Percentiles rank a stretch among this genome's conserved stretches.
These are phyloP conservation scores for Pythium brassicae DNA, from an alignment of 352 stramenopile species.

Conservation along the genomic window DNA sequence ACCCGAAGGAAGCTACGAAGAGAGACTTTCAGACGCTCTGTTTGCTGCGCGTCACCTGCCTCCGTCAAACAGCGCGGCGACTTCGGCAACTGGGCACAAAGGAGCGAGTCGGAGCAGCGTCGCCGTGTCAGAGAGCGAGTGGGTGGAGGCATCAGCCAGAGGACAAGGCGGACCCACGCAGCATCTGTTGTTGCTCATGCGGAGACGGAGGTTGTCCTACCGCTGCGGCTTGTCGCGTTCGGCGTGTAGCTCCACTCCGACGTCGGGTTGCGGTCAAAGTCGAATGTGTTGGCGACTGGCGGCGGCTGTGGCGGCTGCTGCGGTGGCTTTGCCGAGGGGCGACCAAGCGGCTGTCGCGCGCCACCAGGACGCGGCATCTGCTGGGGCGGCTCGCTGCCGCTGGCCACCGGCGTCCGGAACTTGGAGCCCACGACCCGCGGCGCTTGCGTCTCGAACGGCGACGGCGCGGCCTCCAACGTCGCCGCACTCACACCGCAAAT, in stretches of 20 bases:
- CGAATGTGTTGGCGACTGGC: slow-evolving; percentile 19
- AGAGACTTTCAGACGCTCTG: too few relatives aligned
- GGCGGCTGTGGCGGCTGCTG: slow-evolving; percentile 1
- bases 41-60: too few relatives aligned
- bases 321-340: not conserved
- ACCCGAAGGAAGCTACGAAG: too few relatives aligned
- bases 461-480: not conserved
- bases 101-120: too few relatives aligned
- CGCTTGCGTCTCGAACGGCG: not conserved
- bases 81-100: too few relatives aligned
- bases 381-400: slow-evolving; percentile 8
- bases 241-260: slow-evolving; percentile 60
- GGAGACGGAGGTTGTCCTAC: slow-evolving; percentile 19
- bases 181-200: too few relatives aligned
- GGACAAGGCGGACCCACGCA: too few relatives aligned
- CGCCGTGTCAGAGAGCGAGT: too few relatives aligned
- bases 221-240: slow-evolving; percentile 33
- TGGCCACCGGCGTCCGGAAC: slow-evolving; percentile 24
- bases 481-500: slow-evolving; percentile 5
- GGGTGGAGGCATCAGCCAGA: too few relatives aligned
- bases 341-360: slow-evolving; percentile 12
- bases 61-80: too few relatives aligned
- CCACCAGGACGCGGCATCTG: slow-evolving; percentile 10
- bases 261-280: slow-evolving; percentile 55
- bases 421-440: slow-evolving; percentile 18